phyloP scores from a whole-genome alignment of 176 grass and related monocot species.

The Oryza glaberrima region DNA sequence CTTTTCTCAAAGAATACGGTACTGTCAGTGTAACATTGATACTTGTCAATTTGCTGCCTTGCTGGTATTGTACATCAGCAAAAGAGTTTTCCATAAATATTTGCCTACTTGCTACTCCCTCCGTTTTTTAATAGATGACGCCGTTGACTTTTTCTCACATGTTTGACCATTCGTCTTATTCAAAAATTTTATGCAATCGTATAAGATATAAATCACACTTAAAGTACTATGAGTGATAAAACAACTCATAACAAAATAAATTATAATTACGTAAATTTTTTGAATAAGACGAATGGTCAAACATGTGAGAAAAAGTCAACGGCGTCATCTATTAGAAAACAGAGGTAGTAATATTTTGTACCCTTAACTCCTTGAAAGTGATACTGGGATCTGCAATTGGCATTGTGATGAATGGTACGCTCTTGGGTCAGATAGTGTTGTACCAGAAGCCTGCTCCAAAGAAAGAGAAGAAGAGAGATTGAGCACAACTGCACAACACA shows the following conservation, averaged over 20 bases:
- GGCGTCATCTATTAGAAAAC: too few species aligned
- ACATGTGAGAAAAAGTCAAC: too few species aligned
- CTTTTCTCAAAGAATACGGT: conserved; percentile 22
- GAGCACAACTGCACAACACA: background rate
- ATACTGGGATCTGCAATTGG: conserved; percentile 81
- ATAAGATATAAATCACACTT: too few species aligned
- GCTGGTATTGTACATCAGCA: background rate
- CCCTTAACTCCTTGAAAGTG: conserved; percentile 81
- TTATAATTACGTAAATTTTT: too few species aligned
- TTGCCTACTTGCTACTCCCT: background rate
- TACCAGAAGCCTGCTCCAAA: conserved; percentile 66
- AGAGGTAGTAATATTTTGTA: background rate
- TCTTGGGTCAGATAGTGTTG: conserved; percentile 74
- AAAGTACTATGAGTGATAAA: too few species aligned
- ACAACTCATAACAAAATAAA: too few species aligned
- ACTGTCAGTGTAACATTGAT: background rate
- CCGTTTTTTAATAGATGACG: too few species aligned
- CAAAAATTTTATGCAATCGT: too few species aligned
- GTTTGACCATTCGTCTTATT: too few species aligned
- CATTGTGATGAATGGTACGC: conserved; percentile 80
- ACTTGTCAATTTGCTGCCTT: background rate
- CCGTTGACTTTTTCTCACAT: too few species aligned
- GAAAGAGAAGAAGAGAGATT: conserved; percentile 89
- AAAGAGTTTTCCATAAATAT: background rate
- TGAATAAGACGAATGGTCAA: too few species aligned